Base-by-base conservation (phyloP, 2,329 filamentous ascomycete genomes). In the Aureobasidium lini region DNA sequence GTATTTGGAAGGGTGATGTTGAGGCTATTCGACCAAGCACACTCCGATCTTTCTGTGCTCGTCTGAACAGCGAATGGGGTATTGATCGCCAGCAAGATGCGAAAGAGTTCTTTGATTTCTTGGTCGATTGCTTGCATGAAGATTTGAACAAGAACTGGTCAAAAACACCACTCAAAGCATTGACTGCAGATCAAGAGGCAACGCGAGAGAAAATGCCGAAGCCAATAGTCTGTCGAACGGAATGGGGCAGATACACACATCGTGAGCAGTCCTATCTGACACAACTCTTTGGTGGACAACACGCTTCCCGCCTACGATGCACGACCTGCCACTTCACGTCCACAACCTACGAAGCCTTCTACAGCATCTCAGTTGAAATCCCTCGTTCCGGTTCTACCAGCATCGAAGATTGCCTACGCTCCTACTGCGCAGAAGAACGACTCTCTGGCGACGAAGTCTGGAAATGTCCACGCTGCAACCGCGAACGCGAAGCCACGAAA, bases 1-100 rank as follows among this genome's bases (percentile, higher is more conserved):
- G 81, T 5, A 67, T 87, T 4, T 86, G 82, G 78, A 89, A 87
- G 68, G 77, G 78, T 9, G 82, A 84, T 60, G 73, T 76, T 29
- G 67, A 69, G 43, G 71, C 71, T 15, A 72, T 78, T 59, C 74
- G 76, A 10, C 78, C 78, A 2, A 75, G 70, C 39, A 78, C 76
- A 1, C 74, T 80, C 48, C 72, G 77, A 31, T 76, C 84, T 58
- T 84, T 90, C 62, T 86, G 87, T 66, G 82, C 82, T 4, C 79
- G 83, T 16, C 74, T 86, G 64, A 83, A 83, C 60, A 78, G 82
- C 6, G 79, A 83, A 64, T 94, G 91, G 76, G 89, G 86, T 13
- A 86, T 89, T 42, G 79, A 80, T 28, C 77, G 84, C 52, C 93
- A 97, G 70, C 94, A 97, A 73, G 94, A 99, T 68, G 88, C 91